These are phyloP conservation scores for Porphyrellus cyaneotinctus DNA, from an alignment of 768 basidiomycete species.

Conservation along the genomic window DNA sequence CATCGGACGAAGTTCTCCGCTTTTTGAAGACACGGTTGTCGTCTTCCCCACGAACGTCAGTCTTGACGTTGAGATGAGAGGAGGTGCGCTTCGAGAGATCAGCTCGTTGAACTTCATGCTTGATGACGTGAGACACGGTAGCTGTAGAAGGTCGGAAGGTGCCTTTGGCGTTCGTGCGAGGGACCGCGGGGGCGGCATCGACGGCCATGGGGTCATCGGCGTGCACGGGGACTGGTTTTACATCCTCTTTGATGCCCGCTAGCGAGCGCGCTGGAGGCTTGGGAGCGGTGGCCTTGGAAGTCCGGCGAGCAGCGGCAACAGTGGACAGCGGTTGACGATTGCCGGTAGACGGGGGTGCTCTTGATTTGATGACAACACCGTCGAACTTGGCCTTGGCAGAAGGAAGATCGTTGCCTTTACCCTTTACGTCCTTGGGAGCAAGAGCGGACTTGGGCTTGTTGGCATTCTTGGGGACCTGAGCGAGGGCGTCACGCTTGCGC, in stretches of 20 bases:
- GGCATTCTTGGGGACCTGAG: conserved; percentile 62
- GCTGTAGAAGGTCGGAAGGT: conserved; percentile 31
- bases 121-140: conserved; percentile 19
- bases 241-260: conserved; percentile 28
- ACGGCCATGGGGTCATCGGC: conserved; percentile 54
- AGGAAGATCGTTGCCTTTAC: conserved; percentile 46
- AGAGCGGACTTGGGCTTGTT: conserved; percentile 37
- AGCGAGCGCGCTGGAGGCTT: conserved; percentile 22
- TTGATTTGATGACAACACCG: conserved; percentile 59
- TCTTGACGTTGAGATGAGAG: conserved; percentile 28
- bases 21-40: conserved; percentile 65
- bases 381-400: conserved; percentile 52
- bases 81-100: conserved; percentile 32
- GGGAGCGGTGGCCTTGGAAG: conserved; percentile 27
- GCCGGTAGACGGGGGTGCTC: conserved; percentile 26
- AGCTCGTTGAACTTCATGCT: conserved; percentile 27
- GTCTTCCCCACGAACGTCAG: conserved; percentile 49
- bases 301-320: conserved; percentile 44
- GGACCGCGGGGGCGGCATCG: conserved; percentile 37
- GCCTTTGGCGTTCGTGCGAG: background rate
- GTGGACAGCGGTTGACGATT: conserved; percentile 54
- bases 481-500: conserved; percentile 72
- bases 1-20: conserved; percentile 67
- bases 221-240: conserved; percentile 14
- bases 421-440: conserved; percentile 41